Base-by-base conservation (phyloP, 1,139 yeast genomes). In the Blastobotrys ciferrii region DNA sequence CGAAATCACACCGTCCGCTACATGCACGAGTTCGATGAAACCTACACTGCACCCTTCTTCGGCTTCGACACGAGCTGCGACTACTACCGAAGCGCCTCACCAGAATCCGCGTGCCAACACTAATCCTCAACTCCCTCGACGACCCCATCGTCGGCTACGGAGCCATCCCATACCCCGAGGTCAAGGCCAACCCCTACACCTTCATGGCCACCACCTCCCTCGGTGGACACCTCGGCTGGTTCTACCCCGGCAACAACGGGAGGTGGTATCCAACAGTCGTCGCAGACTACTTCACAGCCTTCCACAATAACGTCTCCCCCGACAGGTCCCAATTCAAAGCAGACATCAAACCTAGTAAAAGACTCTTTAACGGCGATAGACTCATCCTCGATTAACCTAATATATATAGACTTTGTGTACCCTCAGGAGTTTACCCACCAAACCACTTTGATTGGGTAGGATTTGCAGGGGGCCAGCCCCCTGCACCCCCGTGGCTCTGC, bases 181-280 rank as follows among this genome's bases (percentile, higher is more conserved):
- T 81, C 5, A 62, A 62, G 40, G 67, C 73, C 41, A 91, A 89
- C 60, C 96, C 96, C 6, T 85, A 79, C 63, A 69, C 84, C 28
- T 69, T 81, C 31, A 65, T 87, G 58, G 71, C 84, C 14, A 78
- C 82, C 45, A 87, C 97, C 0, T 76, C 82, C 31, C 68, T 81
- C 28, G 98, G 98, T 49, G 98, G 98, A 6, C 98, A 92, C 68
- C 68, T 94, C 38, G 89, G 88, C 6, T 76, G 78, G 77, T 76
- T 73, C 60, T 79, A 76, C 59, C 84, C 86, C 0, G 82, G 85
- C n/a, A n/a, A n/a, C 20, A 68, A 67, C 32, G 76, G 79, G 49
- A 80, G 88, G 55, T 89, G 97, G 96, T 80, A 82, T 58, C 77
- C 83, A 5, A 72, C 75, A 46, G 82, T 82, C 35, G 76, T 84